Evolutionary conservation across 768 basidiomycete genomes (phyloP).

Genomic region (Hydnomerulius pinastri): DNA sequence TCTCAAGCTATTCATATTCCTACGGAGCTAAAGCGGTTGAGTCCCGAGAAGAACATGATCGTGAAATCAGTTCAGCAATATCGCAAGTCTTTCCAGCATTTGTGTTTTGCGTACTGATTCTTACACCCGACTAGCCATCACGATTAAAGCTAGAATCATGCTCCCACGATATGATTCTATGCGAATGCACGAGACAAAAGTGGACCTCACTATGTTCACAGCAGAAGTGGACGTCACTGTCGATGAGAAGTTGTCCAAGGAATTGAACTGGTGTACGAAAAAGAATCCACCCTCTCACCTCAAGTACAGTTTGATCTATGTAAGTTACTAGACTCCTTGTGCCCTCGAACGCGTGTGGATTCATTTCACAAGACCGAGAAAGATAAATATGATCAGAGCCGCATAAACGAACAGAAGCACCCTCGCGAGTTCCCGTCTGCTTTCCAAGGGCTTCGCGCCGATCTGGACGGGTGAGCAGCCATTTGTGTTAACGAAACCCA

Average conservation of each 20-base stretch:
- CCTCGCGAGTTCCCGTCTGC: not conserved
- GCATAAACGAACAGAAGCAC: not conserved
- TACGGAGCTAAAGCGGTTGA: slow-evolving; percentile 52
- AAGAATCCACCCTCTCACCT: not conserved
- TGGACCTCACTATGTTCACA: slow-evolving; percentile 28
- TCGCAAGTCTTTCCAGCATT: slow-evolving; percentile 40
- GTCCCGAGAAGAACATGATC: slow-evolving; percentile 63
- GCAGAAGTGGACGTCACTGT: slow-evolving; percentile 7
- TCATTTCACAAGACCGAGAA: not conserved
- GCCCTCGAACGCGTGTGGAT: not conserved
- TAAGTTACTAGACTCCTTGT: not conserved
- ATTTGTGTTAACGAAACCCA: not conserved
- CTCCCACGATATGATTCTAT: slow-evolving; percentile 60
- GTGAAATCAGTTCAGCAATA: slow-evolving; percentile 61
- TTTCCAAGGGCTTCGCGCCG: not conserved
- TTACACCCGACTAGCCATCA: slow-evolving; percentile 47
- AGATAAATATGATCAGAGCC: not conserved
- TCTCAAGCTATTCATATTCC: slow-evolving; percentile 52
- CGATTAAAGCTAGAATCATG: slow-evolving; percentile 78
- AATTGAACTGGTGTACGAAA: not conserved
- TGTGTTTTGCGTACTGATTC: not conserved
- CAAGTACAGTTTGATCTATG: not conserved
- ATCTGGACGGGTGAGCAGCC: not conserved
- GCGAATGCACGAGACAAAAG: slow-evolving; percentile 7
- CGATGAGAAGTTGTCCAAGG: not conserved